Conservation (phyloP, 345 rosid species). For the Nasturtium officinale region DNA sequence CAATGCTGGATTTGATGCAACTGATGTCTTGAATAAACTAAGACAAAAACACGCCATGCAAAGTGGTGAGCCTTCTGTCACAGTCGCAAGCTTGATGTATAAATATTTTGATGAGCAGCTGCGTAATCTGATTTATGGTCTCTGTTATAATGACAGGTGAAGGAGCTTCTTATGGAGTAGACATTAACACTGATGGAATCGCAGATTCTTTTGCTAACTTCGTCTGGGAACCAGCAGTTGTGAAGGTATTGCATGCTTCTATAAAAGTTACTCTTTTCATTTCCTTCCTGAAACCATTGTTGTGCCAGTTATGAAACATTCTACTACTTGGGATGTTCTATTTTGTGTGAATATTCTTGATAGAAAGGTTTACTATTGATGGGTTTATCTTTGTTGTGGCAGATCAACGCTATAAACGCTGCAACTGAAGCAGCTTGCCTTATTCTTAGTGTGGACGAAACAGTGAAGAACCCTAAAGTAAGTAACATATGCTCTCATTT, state of each 20-base stretch:
- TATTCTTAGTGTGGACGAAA: constrained; percentile 92
- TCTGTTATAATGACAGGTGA: constrained; percentile 59
- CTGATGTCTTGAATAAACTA: constrained; percentile 94
- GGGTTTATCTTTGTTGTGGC: constrained; percentile 22
- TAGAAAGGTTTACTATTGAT: constrained; percentile 7
- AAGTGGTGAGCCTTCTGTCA: constrained; percentile 57
- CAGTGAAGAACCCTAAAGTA: constrained; percentile 99
- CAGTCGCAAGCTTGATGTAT: constrained; percentile 3
- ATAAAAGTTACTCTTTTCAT: not conserved
- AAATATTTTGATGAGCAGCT: constrained; percentile 1
- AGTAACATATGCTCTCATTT: constrained; percentile 5
- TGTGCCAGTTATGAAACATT: constrained; percentile 2
- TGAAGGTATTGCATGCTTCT: constrained; percentile 57
- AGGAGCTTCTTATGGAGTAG: constrained; percentile 94
- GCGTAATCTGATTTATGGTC: constrained; percentile 7
- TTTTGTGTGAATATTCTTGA: not conserved
- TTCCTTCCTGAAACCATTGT: not conserved
- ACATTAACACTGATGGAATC: constrained; percentile 92
- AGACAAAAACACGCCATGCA: constrained; percentile 95
- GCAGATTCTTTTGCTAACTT: constrained; percentile 94
- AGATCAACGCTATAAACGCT: constrained; percentile 98
- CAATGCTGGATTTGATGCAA: constrained; percentile 99
- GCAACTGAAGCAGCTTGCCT: constrained; percentile 99
- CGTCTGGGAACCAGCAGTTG: constrained; percentile 99
- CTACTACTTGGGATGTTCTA: not conserved